Evolutionary conservation across 108 stramenopile species (phyloP), one percentile per base, ranked within the genome.

Genomic region (Skeletonema costatum): DNA sequence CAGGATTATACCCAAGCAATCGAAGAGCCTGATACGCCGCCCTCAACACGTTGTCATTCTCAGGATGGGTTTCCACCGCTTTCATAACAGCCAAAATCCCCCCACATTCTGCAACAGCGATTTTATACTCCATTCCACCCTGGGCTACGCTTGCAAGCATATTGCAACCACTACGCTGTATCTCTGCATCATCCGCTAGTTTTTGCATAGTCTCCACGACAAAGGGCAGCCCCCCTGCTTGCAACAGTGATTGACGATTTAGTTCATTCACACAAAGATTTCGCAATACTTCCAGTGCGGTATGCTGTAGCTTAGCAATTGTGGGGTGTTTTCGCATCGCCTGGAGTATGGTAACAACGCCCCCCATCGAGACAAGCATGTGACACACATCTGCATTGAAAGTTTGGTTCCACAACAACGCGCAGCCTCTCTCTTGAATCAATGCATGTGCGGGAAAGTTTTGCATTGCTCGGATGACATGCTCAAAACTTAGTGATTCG

Each of bases 291-390:
- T 77, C 86, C 61, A 80, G 81, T 29, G 73, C 83, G 1, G 63
- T 51, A 32, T 74, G 83, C 60, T 85, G 83, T 21, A 87, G 51
- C 5, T 36, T 38, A 1, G 59, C 14, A 5, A 64, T 31, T 4
- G 64, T 46, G 46, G 81, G 84, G 64, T 83, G 85, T 61, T 71
- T 66, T 36, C 60, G 71, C 85, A 88, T 88, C 38, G 85, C 87
- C n/a, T 80, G 51, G 31, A 88, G 70, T 12, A 88, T 33, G 13
- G 70, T 69, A 31, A 64, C 19, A 25, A 86, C 79, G 13, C 85
- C 85, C 38, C 83, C 87, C 56, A 81, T 56, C 39, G 70, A 74
- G 19, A 72, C 73, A 51, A 86, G 73, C 32, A 70, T 53, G 32
- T 29, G 46, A 7, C 80, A 78, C 44, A 70, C 64, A 6, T 88